Evolutionary conservation across 2,329 filamentous ascomycete genomes (phyloP), one percentile per base, ranked within the genome.

Genomic region (Calonectria hongkongensis): DNA sequence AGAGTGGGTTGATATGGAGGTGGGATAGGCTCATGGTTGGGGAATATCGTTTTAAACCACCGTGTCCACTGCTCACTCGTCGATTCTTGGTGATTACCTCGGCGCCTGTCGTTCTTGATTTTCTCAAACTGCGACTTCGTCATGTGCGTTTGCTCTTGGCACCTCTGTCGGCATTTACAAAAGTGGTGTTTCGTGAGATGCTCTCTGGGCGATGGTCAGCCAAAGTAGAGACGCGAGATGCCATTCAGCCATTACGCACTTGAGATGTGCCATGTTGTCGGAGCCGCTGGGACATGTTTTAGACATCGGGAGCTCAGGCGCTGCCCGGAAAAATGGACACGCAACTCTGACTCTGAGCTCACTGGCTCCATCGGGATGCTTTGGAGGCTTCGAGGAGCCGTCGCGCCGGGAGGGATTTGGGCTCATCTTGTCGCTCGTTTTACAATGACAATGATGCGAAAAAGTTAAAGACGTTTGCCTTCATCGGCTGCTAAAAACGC

Each of bases 241-340:
- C 8, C 30, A 8, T 5, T 30, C 3, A 43, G 16, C 51, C 51
- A 56, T 21, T 9, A 36, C 51, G 4, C 33, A 56, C 51, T 56
- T 56, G 30, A 56, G 30, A 3, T 56, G 51, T 7, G 51, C 30
- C 51, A 56, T 56, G 51, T 15, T 15, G 18, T 56, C 51, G 28
- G 51, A 56, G 18, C 51, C 5, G 28, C 51, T n/a, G n/a, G 0
- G 51, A 18, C 51, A 56, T 21, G 51, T 21, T 25, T 39, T 56
- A 2, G 51, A 4, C 30, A 21, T 3, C n/a, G 7, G 18, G 12
- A 21, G 12, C 12, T 56, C 51, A 8, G 30, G 4, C 9, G 30
- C 9, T 15, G 10, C 51, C 10, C 51, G 51, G 33, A 25, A 56
- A 56, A 21, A 56, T 0, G 51, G 51, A 56, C 51, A 56, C n/a